phyloP scores from a whole-genome alignment of 2,329 filamentous ascomycete genomes.

The Apiospora arundinis region DNA sequence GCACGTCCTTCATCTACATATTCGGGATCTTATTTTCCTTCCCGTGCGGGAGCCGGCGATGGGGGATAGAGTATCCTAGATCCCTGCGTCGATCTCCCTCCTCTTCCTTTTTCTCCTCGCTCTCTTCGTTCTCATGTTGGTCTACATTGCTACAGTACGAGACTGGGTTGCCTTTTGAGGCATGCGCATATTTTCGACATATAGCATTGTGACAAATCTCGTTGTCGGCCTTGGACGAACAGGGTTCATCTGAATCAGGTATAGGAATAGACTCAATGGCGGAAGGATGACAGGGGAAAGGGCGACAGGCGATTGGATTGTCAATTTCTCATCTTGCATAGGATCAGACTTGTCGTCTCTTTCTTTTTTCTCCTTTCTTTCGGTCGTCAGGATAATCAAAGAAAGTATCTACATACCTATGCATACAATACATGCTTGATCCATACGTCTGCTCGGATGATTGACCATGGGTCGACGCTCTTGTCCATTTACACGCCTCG shows the following conservation, averaged over 20 bases:
- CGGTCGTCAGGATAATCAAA: not conserved
- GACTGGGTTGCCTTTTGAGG: not conserved
- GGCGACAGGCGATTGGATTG: not conserved
- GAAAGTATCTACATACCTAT: not conserved
- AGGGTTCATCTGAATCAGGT: not conserved
- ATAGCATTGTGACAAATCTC: slow-evolving; percentile 1
- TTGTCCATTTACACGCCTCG: not conserved
- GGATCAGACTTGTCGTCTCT: not conserved
- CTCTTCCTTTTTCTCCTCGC: not conserved
- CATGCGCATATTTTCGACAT: not conserved
- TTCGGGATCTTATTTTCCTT: slow-evolving; percentile 9
- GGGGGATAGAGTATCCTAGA: not conserved
- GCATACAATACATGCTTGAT: not conserved
- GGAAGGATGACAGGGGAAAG: not conserved
- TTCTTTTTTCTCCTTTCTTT: not conserved
- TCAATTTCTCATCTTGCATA: not conserved
- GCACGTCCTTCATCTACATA: not conserved
- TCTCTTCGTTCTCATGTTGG: not conserved
- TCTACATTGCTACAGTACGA: no score
- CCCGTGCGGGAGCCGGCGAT: not conserved
- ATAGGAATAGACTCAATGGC: not conserved
- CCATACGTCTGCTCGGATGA: not conserved
- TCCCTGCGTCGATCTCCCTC: slow-evolving; percentile 8
- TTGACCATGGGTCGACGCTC: not conserved
- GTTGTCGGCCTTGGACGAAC: not conserved